A percentile compares a stretch with the other conserved stretches of the same genome.
These are phyloP conservation scores for Carex littledalei DNA, from an alignment of 176 grass and related monocot species.

Conservation along the genomic window DNA sequence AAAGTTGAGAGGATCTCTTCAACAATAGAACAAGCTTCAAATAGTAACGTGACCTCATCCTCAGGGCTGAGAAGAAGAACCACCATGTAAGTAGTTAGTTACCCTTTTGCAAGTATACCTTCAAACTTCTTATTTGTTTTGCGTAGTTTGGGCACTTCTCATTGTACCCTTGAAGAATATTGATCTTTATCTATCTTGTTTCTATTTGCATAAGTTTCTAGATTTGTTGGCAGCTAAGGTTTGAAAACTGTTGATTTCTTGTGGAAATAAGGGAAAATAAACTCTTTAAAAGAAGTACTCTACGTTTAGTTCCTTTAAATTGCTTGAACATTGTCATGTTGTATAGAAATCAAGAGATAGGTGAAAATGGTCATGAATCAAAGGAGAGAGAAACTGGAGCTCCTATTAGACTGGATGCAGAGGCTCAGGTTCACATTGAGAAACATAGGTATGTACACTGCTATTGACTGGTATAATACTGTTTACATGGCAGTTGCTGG, in stretches of 20 bases:
- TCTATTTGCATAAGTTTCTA: not conserved
- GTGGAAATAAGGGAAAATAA: not conserved
- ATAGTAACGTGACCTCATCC: constrained; percentile 33
- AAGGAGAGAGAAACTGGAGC: constrained; percentile 42
- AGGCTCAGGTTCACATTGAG: constrained; percentile 68
- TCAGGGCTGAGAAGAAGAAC: constrained; percentile 66
- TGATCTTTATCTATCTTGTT: not conserved
- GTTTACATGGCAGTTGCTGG: not conserved
- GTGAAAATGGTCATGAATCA: constrained; percentile 31
- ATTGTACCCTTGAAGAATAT: not conserved
- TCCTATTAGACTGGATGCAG: constrained; percentile 73
- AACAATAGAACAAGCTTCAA: constrained; percentile 34
- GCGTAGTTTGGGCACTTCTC: not conserved
- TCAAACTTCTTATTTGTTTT: constrained; percentile 7
- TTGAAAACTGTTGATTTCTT: not conserved
- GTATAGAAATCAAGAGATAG: constrained; percentile 46
- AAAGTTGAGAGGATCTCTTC: constrained; percentile 40
- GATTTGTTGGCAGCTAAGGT: not conserved
- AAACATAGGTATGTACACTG: constrained; percentile 63
- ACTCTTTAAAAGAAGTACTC: constrained; percentile 12
- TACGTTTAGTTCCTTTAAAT: not conserved
- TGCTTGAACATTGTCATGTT: not conserved
- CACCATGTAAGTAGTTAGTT: constrained; percentile 36
- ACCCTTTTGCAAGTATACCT: not conserved
- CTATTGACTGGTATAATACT: not conserved